Percentiles rank a stretch among this genome's conserved stretches.
These are phyloP conservation scores for Syncephalastrum sp. DNA, from an alignment of 371 early-diverging fungal genomes.

Conservation along the genomic window DNA sequence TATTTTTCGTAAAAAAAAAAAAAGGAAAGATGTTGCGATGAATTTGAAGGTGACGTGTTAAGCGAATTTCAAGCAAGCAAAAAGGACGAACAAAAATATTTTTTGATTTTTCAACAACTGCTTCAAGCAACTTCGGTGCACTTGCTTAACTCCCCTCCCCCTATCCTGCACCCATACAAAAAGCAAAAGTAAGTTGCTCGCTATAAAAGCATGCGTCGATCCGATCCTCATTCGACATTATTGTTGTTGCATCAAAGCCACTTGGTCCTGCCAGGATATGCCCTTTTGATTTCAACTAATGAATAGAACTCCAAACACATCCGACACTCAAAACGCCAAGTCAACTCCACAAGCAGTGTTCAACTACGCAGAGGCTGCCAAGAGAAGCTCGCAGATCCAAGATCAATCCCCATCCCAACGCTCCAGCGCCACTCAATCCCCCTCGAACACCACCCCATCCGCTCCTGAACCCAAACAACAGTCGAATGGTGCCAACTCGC, in stretches of 20 bases:
- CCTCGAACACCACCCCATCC: constrained; percentile 36
- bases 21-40: too few species aligned
- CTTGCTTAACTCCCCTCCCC: constrained; percentile 10
- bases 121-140: constrained; percentile 13
- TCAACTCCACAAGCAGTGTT: constrained; percentile 37
- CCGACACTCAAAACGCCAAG: constrained; percentile 31
- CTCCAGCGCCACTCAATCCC: constrained; percentile 13
- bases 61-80: too few species aligned
- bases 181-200: constrained; percentile 8
- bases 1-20: too few species aligned
- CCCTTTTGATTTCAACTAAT: constrained; percentile 43
- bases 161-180: constrained; percentile 13
- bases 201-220: not conserved
- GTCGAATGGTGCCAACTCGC: too few species aligned
- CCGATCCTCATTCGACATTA: not conserved
- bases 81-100: constrained; percentile 1
- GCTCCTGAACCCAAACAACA: constrained; percentile 27
- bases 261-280: constrained; percentile 41
- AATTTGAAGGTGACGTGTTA: too few species aligned
- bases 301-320: constrained; percentile 40
- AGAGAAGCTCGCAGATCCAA: constrained; percentile 33
- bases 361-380: constrained; percentile 48
- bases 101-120: constrained; percentile 5
- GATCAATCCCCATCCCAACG: constrained; percentile 15
- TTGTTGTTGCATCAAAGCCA: constrained; percentile 13